A percentile compares a stretch with the other conserved stretches of the same genome.
These are phyloP conservation scores for Gaeumannomyces sp. DNA, from an alignment of 2,329 filamentous ascomycete genomes.

Conservation along the genomic window DNA sequence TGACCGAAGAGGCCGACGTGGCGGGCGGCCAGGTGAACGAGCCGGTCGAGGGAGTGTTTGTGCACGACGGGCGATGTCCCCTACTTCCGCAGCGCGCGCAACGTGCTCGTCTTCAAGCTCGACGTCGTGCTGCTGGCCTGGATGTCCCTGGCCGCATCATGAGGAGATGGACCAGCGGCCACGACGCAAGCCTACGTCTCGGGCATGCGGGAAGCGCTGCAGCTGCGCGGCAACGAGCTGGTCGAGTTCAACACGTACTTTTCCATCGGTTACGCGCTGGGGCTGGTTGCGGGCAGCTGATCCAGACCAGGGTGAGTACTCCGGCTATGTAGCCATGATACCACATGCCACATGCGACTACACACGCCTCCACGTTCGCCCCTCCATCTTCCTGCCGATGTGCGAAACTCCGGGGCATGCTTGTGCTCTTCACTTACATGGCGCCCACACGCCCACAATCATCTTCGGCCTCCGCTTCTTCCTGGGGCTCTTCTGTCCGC, in stretches of 20 bases:
- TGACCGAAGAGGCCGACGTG: not conserved
- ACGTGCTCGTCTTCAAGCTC: conserved; percentile 29
- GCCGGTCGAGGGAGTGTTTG: conserved; percentile 6
- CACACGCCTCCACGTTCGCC: conserved; percentile 4
- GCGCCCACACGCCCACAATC: conserved; percentile 30
- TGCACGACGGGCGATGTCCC: conserved; percentile 13
- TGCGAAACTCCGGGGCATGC: conserved; percentile 25
- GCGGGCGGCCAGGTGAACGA: not conserved
- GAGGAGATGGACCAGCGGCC: conserved; percentile 31
- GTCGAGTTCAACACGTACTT: conserved; percentile 48
- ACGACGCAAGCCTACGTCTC: conserved; percentile 32
- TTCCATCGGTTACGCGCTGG: conserved; percentile 54
- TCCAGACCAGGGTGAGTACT: conserved; percentile 28
- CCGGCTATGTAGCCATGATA: not conserved
- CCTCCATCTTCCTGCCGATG: conserved; percentile 2
- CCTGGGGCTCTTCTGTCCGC: conserved; percentile 27
- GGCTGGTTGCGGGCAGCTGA: conserved; percentile 32
- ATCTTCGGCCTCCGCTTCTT: conserved; percentile 37
- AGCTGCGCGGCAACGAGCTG: conserved; percentile 38
- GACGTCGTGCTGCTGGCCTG: conserved; percentile 29
- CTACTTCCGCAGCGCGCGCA: conserved; percentile 25
- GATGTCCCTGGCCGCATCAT: conserved; percentile 30
- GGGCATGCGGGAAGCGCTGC: conserved; percentile 41
- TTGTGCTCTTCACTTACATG: conserved; percentile 27
- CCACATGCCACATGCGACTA: not conserved